These are phyloP conservation scores for Fagus crenata DNA, from an alignment of 306 rosid genomes.

Conservation along the genomic window DNA sequence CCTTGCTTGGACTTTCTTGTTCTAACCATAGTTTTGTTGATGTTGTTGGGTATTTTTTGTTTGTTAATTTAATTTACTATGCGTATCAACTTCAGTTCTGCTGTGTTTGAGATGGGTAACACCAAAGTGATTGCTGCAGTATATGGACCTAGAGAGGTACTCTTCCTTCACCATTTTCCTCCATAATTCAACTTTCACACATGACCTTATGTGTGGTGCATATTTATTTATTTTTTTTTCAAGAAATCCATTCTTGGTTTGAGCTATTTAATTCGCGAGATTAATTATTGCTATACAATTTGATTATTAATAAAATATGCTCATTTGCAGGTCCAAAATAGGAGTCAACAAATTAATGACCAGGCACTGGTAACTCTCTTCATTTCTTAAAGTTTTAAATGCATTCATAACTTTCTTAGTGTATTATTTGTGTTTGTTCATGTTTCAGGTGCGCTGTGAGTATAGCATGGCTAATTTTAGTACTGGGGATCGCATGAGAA, in stretches of 20 bases:
- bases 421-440: slow-evolving; percentile 8
- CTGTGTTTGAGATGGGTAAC: slow-evolving; percentile 89
- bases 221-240: too few species aligned
- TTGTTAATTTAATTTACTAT: too few species aligned
- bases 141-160: slow-evolving; percentile 89
- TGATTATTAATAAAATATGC: not conserved
- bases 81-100: slow-evolving; percentile 49
- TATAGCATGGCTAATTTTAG: slow-evolving; percentile 94
- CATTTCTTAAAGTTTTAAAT: not conserved
- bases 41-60: too few species aligned
- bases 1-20: slow-evolving; percentile 5
- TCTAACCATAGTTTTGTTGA: not conserved
- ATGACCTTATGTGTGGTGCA: too few species aligned
- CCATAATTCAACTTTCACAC: too few species aligned
- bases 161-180: too few species aligned
- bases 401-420: not conserved
- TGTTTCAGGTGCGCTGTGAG: slow-evolving; percentile 75
- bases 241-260: too few species aligned
- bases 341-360: slow-evolving; percentile 66
- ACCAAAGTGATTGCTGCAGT: slow-evolving; percentile 93
- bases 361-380: slow-evolving; percentile 60
- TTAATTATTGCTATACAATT: not conserved
- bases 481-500: slow-evolving; percentile 90
- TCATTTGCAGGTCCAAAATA: slow-evolving; percentile 66
- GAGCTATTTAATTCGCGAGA: not conserved